Percentiles rank a stretch among this genome's conserved stretches.
These are phyloP conservation scores for Amorphotheca resinae DNA, from an alignment of 495 filamentous ascomycete species.

Conservation along the genomic window DNA sequence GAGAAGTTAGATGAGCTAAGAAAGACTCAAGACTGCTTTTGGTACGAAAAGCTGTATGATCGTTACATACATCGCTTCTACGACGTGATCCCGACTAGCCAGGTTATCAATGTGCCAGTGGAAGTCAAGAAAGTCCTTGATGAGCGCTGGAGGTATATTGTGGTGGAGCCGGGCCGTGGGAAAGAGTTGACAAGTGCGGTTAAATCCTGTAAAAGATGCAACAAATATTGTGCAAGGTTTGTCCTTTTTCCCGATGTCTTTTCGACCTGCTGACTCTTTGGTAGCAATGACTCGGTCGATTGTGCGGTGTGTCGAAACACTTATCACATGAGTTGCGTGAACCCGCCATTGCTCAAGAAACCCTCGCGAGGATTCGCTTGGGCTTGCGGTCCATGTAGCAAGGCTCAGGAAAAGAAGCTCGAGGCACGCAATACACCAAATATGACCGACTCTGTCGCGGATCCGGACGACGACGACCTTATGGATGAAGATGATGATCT, in stretches of 20 bases:
- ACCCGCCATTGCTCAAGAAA: slow-evolving; percentile 86
- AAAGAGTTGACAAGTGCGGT: slow-evolving; percentile 96
- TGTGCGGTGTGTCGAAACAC: slow-evolving; percentile 90
- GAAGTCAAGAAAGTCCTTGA: slow-evolving; percentile 90
- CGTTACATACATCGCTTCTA: slow-evolving; percentile 96
- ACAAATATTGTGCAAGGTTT: slow-evolving; percentile 78
- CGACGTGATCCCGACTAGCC: slow-evolving; percentile 82
- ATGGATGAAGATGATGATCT: slow-evolving; percentile 69
- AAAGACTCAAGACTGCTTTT: slow-evolving; percentile 74
- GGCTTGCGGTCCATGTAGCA: slow-evolving; percentile 92
- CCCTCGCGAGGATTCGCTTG: slow-evolving; percentile 96
- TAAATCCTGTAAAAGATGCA: slow-evolving; percentile 90
- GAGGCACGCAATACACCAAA: slow-evolving; percentile 80
- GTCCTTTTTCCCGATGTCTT: slow-evolving; percentile 21
- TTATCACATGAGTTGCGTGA: slow-evolving; percentile 98
- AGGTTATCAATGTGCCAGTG: slow-evolving; percentile 91
- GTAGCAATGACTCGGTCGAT: slow-evolving; percentile 85
- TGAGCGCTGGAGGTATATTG: slow-evolving; percentile 88
- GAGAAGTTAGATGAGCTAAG: slow-evolving; percentile 71
- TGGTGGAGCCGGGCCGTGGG: slow-evolving; percentile 79
- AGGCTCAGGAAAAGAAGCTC: slow-evolving; percentile 82
- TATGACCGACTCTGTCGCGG: slow-evolving; percentile 37
- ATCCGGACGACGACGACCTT: slow-evolving; percentile 68
- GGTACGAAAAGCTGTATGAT: slow-evolving; percentile 96
- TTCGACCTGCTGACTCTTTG: slow-evolving; percentile 20